Percentiles rank a stretch among this genome's conserved stretches.
phyloP scores from a whole-genome alignment of 148 eudicot genomes.

The Vaccinium corymbosum region DNA sequence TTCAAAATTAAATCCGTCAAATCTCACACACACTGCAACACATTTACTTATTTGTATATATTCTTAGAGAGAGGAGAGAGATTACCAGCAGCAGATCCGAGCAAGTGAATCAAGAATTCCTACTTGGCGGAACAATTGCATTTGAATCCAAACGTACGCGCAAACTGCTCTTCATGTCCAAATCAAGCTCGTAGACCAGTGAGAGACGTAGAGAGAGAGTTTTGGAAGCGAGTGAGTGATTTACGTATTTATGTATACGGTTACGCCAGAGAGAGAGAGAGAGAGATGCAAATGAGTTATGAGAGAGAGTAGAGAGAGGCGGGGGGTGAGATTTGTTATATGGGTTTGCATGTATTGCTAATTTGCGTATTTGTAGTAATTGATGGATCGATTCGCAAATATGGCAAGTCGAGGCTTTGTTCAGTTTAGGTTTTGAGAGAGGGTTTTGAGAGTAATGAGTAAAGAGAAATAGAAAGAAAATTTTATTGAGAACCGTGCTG shows the following conservation, averaged over 20 bases:
- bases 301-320: background rate
- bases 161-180: constrained; percentile 7
- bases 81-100: constrained; percentile 11
- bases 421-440: too few species aligned
- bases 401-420: background rate
- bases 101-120: background rate
- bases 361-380: background rate
- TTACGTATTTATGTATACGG: background rate
- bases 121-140: constrained; percentile 1
- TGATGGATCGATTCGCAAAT: background rate
- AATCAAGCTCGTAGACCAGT: constrained; percentile 8
- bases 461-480: too few species aligned
- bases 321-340: background rate
- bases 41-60: background rate
- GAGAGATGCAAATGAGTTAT: background rate
- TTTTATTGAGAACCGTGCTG: too few species aligned
- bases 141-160: constrained; percentile 3
- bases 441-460: too few species aligned
- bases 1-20: background rate
- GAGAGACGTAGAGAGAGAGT: constrained; percentile 10
- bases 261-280: constrained; percentile 3
- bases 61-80: background rate
- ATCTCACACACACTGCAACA: background rate
- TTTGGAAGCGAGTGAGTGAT: constrained; percentile 5
- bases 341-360: background rate